Evolutionary conservation across 495 filamentous ascomycete genomes (phyloP), one percentile per base, ranked within the genome.

Genomic region (Annulohypoxylon bovei): DNA sequence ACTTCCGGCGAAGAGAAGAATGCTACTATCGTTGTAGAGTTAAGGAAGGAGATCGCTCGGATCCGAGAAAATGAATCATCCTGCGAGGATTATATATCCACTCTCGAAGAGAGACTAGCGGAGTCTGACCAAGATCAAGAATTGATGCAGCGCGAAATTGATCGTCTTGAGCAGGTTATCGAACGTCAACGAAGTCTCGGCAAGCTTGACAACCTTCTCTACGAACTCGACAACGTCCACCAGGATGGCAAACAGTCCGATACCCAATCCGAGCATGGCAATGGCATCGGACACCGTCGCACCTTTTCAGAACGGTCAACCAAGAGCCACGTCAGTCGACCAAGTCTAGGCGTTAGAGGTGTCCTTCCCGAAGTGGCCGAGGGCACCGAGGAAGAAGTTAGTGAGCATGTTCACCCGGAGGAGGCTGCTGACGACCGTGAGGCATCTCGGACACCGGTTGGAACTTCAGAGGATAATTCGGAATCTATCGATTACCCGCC

Each of bases 111-210:
- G 78, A 90, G 95, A 16, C 87, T 99, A 14, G 96, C 96, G 0
- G 95, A 99, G 79, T 88, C 93, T 4, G 95, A 99, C 72, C 95
- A 98, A 75, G 96, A 99, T 74, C 90, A 93, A 74, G 95, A 98
- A 75, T 77, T 97, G 61, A 97, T 98, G 94, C 93, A 97, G 80
- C 91, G 94, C 25, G 95, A 99, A 76, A 92, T 99, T 72, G 90
- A 96, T 77, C 89, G 95, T 37, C 83, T 99, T 33, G 95, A 98
- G 77, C 92, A 97, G 80, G 93, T 98, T 22, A 87, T 99, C 53
- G 95, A 98, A 75, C 93, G 96, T 50, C 95, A 99, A 75, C 87
- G 96, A 40, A 97, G 93, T 75, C 87, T 99, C 39, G 94, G 95
- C 12, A 97, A 97, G 76, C 87, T 99, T 22, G 96, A 99, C 76